These are phyloP conservation scores for Penicillium sp. DNA, from an alignment of 2,329 filamentous ascomycete species.

Conservation along the genomic window DNA sequence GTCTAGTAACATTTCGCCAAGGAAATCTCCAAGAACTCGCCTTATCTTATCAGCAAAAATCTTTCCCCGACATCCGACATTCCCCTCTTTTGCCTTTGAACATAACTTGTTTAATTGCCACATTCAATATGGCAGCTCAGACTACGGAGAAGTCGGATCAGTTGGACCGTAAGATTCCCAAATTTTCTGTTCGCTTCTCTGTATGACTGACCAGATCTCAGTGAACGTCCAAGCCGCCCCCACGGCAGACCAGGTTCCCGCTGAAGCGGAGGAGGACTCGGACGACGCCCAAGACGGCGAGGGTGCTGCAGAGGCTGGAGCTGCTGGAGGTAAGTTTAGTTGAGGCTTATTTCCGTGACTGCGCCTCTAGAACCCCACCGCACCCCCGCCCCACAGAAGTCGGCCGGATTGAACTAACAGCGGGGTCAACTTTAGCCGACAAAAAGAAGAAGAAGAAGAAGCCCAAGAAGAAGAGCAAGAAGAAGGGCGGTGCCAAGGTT, in stretches of 20 bases:
- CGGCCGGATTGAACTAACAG: slow-evolving; percentile 5
- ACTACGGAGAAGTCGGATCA: slow-evolving; percentile 43
- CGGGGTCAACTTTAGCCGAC: slow-evolving; percentile 32
- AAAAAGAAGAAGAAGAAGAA: slow-evolving; percentile 91
- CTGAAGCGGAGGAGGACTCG: slow-evolving; percentile 55
- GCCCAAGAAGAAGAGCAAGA: slow-evolving; percentile 74
- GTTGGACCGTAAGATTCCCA: slow-evolving; percentile 38
- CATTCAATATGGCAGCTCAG: slow-evolving; percentile 44
- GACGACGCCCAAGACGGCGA: slow-evolving; percentile 55
- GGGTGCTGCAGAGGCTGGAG: slow-evolving; percentile 39
- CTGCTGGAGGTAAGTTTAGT: slow-evolving; percentile 36
- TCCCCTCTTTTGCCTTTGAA: slow-evolving; percentile 21
- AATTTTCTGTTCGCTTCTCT: not conserved
- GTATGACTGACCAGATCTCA: slow-evolving; percentile 28
- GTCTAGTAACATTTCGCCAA: not conserved
- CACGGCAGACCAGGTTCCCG: slow-evolving; percentile 37
- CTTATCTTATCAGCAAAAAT: slow-evolving; percentile 31
- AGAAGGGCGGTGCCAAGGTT: slow-evolving; percentile 58
- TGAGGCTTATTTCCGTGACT: not conserved
- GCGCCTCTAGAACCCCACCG: not conserved
- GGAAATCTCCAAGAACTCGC: not conserved
- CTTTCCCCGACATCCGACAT: slow-evolving; percentile 25
- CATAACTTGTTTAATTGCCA: slow-evolving; percentile 19
- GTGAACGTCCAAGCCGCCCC: slow-evolving; percentile 42
- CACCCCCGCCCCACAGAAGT: not conserved